phyloP scores from a whole-genome alignment of 257 asterid species.

The Jacaranda copaia region DNA sequence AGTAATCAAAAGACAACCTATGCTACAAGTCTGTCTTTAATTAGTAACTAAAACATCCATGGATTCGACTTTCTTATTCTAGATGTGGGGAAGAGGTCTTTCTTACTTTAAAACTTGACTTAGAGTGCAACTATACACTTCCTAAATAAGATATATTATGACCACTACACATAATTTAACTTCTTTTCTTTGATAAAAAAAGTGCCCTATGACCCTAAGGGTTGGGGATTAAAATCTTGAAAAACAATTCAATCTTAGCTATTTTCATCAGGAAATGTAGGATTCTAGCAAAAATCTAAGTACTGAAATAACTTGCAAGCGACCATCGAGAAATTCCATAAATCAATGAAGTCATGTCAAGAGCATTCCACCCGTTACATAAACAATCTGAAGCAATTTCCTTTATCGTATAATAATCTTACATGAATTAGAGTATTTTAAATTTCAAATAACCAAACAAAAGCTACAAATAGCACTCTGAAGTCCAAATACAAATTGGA shows the following conservation, averaged over 20 bases:
- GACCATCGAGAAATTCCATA: slow-evolving; percentile 15
- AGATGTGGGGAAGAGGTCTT: too few species aligned
- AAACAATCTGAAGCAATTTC: slow-evolving; percentile 42
- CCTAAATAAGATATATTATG: too few species aligned
- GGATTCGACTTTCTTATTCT: too few species aligned
- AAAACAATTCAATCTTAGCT: neutral
- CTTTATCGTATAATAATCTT: slow-evolving; percentile 57
- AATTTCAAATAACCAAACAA: slow-evolving; percentile 49
- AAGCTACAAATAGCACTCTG: slow-evolving; percentile 56
- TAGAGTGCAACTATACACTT: too few species aligned
- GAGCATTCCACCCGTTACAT: slow-evolving; percentile 11
- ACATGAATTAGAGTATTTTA: slow-evolving; percentile 47
- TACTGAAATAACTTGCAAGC: slow-evolving; percentile 6
- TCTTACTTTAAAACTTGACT: too few species aligned
- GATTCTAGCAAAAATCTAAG: neutral
- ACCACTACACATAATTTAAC: neutral
- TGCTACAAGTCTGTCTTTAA: too few species aligned
- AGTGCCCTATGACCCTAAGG: too few species aligned
- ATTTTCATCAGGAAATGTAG: slow-evolving; percentile 13
- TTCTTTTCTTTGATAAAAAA: too few species aligned
- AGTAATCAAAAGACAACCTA: too few species aligned
- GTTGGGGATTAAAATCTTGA: neutral
- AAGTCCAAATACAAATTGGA: slow-evolving; percentile 50
- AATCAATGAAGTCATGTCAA: slow-evolving; percentile 20
- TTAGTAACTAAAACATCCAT: too few species aligned